Conservation (phyloP, 2,329 filamentous ascomycete genomes). For the Fonsecaea monophora region DNA sequence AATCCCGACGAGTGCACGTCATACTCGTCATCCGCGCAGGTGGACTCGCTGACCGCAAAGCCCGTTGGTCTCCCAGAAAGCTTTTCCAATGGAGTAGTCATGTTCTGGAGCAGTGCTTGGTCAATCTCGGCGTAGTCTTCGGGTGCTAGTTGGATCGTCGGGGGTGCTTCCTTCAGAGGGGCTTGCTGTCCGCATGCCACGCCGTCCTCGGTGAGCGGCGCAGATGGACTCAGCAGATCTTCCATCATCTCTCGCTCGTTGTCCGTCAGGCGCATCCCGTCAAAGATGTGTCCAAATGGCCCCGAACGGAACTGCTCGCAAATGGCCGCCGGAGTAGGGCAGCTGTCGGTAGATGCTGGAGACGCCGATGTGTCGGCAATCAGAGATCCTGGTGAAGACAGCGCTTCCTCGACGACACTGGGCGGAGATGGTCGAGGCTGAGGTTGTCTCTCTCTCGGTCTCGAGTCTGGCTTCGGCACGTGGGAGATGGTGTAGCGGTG, state of each 20-base stretch:
- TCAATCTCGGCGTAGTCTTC: slow-evolving; percentile 17
- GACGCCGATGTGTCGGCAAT: slow-evolving; percentile 27
- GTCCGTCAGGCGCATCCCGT: slow-evolving; percentile 33
- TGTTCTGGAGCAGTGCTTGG: slow-evolving; percentile 15
- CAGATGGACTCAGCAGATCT: slow-evolving; percentile 25
- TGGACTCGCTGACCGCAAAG: background rate
- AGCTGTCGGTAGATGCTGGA: slow-evolving; percentile 19
- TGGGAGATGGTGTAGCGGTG: slow-evolving; percentile 26
- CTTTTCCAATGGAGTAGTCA: slow-evolving; percentile 5
- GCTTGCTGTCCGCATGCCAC: background rate
- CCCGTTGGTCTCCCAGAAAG: background rate
- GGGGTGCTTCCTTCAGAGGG: slow-evolving; percentile 6
- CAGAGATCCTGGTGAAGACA: slow-evolving; percentile 31
- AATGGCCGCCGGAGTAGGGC: slow-evolving; percentile 26
- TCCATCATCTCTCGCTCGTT: slow-evolving; percentile 35
- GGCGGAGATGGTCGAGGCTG: background rate
- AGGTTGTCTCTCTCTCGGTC: slow-evolving; percentile 4
- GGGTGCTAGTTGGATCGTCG: slow-evolving; percentile 6
- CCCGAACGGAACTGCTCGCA: slow-evolving; percentile 28
- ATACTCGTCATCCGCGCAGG: slow-evolving; percentile 3
- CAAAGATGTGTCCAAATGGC: slow-evolving; percentile 29
- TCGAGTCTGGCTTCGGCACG: slow-evolving; percentile 15
- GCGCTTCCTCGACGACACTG: slow-evolving; percentile 16
- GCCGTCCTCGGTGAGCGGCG: background rate
- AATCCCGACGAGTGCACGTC: slow-evolving; percentile 35